Evolutionary conservation across 2,329 filamentous ascomycete genomes (phyloP).

Genomic region (Rutstroemia sydowiana): DNA sequence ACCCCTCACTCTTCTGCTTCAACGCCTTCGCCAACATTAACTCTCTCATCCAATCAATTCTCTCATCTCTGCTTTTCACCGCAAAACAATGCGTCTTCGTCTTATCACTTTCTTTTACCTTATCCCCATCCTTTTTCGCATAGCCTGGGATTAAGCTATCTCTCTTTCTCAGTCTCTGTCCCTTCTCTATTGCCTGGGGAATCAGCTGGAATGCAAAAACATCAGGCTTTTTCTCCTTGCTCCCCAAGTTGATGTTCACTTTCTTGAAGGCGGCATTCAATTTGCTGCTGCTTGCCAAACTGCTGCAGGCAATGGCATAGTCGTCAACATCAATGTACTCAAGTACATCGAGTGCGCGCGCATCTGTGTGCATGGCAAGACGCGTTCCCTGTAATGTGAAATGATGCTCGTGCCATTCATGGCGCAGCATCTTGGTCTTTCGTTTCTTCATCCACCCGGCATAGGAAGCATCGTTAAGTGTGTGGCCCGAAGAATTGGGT

Average conservation of each 20-base stretch:
- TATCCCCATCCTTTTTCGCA: slow-evolving; percentile 8
- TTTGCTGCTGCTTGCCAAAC: slow-evolving; percentile 64
- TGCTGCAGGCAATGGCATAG: slow-evolving; percentile 80
- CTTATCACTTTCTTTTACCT: slow-evolving; percentile 49
- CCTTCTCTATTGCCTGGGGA: slow-evolving; percentile 42
- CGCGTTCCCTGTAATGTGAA: slow-evolving; percentile 75
- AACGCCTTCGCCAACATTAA: slow-evolving; percentile 84
- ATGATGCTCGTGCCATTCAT: slow-evolving; percentile 91
- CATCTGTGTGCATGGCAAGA: slow-evolving; percentile 68
- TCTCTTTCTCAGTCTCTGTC: slow-evolving; percentile 40
- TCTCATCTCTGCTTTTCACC: slow-evolving; percentile 76
- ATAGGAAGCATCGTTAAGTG: slow-evolving; percentile 52
- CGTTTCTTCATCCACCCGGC: slow-evolving; percentile 93
- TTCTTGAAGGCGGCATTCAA: slow-evolving; percentile 82
- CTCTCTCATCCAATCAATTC: slow-evolving; percentile 97
- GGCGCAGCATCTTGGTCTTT: slow-evolving; percentile 77
- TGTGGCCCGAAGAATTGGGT: slow-evolving; percentile 20
- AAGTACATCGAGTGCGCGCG: slow-evolving; percentile 45
- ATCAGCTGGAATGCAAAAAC: slow-evolving; percentile 84
- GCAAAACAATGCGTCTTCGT: slow-evolving; percentile 92
- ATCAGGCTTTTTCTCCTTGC: slow-evolving; percentile 47
- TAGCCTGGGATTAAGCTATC: slow-evolving; percentile 28
- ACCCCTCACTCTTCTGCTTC: slow-evolving; percentile 76
- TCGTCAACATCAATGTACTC: slow-evolving; percentile 84
- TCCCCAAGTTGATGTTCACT: slow-evolving; percentile 53